Base-by-base conservation (phyloP, 805 yeast species). In the Candida loeiensis region DNA sequence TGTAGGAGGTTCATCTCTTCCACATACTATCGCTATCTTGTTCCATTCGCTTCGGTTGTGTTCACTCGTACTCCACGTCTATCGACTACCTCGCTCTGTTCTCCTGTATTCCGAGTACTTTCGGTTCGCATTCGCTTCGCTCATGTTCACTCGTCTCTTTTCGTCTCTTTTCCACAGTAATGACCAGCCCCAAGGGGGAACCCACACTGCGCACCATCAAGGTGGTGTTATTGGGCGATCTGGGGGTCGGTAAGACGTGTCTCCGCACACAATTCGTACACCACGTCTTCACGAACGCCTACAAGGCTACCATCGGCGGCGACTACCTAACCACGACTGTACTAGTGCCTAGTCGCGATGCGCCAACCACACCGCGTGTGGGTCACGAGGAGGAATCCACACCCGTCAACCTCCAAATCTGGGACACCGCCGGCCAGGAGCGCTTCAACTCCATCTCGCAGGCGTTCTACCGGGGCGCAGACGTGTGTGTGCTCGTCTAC, bases 231-330 rank as follows among this genome's bases (percentile, higher is more conserved):
- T 50, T 77, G 11, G 82, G 82, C 2, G 80, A 77, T 54, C 75
- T 73, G 58, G 76, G 77, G 3, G 82, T 77, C 12, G 82, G 82
- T 4, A 77, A 77, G 47, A 77, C 82, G 11, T 75, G 81, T 37
- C 56, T 77, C 3, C 58, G 82, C 37, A 63, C 77, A 3, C 82
- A 76, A 51, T 74, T 71, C 50, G 69, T 77, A 5, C 78, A 77
- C 46, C 79, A 72, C 40, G 64, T 73, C 29, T 77, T 77, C 52
- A 67, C 78, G 42, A 71, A 69, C 46, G 78, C 77, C 8, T 77
- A 77, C 51, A 68, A 73, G 51, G 80, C 81, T 30, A 76, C 82
- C 6, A 73, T 77, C 4, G 82, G 82, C 8, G 80, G 79, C 1
- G 82, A 77, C 47, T 77, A 72, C 52, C 55, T 77, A 36, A 74